Evolutionary conservation across 768 basidiomycete species (phyloP).

Genomic region (Mycena crocata): DNA sequence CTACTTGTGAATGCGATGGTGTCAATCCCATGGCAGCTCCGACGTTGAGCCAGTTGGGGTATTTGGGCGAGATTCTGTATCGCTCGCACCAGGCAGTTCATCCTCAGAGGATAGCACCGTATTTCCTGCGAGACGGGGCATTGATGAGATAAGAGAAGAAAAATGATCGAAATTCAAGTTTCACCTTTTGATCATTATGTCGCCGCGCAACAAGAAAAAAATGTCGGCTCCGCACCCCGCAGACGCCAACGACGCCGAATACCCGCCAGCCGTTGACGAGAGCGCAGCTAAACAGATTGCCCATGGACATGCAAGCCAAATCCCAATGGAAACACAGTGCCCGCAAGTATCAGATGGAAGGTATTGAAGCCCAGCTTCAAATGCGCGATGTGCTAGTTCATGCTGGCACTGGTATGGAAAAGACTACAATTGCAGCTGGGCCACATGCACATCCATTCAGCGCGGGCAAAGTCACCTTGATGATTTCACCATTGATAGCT

Average conservation of each 20-base stretch:
- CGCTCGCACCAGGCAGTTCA: too few species aligned
- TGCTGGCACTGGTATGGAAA: constrained; percentile 50
- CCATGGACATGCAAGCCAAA: constrained; percentile 25
- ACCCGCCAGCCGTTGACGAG: constrained; percentile 9
- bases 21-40: too few species aligned
- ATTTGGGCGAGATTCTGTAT: too few species aligned
- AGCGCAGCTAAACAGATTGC: constrained; percentile 26
- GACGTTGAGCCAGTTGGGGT: too few species aligned
- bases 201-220: neutral
- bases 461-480: constrained; percentile 46
- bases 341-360: constrained; percentile 43
- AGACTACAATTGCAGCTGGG: constrained; percentile 51
- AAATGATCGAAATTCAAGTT: constrained; percentile 12
- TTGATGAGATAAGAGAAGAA: too few species aligned
- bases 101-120: too few species aligned
- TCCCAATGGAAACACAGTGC: constrained; percentile 39
- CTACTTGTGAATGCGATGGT: too few species aligned
- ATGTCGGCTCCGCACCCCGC: neutral
- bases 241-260: neutral
- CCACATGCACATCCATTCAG: constrained; percentile 43
- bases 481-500: constrained; percentile 52
- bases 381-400: constrained; percentile 49
- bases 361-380: constrained; percentile 42
- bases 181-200: neutral
- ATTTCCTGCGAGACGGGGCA: too few species aligned